A percentile compares a stretch with the other conserved stretches of the same genome.
phyloP scores from a whole-genome alignment of 768 basidiomycete genomes.

The Rubroboletus pulcherrimus region DNA sequence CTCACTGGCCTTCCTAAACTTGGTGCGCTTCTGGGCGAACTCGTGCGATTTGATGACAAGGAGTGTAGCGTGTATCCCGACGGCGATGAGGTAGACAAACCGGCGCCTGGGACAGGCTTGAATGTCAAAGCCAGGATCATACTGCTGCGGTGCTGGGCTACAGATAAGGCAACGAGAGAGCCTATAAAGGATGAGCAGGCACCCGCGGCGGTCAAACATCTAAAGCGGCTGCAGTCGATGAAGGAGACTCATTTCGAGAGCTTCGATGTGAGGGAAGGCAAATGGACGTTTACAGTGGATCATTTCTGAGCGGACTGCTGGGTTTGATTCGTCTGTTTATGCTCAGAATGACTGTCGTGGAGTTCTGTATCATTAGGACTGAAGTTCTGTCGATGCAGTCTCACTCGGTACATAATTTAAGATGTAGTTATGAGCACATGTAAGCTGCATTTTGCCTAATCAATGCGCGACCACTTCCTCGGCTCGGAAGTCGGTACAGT shows the following conservation, averaged over 20 bases:
- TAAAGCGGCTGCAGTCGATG: slow-evolving; percentile 81
- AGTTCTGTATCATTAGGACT: slow-evolving; percentile 11
- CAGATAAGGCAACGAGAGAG: slow-evolving; percentile 88
- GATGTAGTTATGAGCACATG: slow-evolving; percentile 10
- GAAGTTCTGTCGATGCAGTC: not conserved
- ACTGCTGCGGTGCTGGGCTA: slow-evolving; percentile 79
- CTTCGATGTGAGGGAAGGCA: slow-evolving; percentile 78
- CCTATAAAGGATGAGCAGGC: slow-evolving; percentile 81
- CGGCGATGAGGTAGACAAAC: slow-evolving; percentile 80
- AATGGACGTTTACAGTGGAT: slow-evolving; percentile 92
- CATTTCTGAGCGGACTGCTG: slow-evolving; percentile 63
- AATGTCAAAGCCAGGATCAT: slow-evolving; percentile 83
- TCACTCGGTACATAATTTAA: slow-evolving; percentile 9
- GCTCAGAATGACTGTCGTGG: not conserved
- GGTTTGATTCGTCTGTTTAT: not conserved
- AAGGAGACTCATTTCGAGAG: slow-evolving; percentile 80
- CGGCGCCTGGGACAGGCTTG: slow-evolving; percentile 76
- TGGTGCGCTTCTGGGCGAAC: slow-evolving; percentile 77
- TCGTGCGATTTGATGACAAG: slow-evolving; percentile 86
- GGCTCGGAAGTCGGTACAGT: slow-evolving; percentile 1
- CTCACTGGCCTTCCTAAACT: slow-evolving; percentile 81
- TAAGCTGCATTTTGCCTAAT: slow-evolving; percentile 9
- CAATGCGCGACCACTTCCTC: slow-evolving; percentile 3
- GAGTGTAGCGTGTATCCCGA: slow-evolving; percentile 95
- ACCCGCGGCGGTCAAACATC: slow-evolving; percentile 62